A percentile compares a stretch with the other conserved stretches of the same genome.
These are phyloP conservation scores for Meripilus lineatus DNA, from an alignment of 1,284 basidiomycete genomes.

Conservation along the genomic window DNA sequence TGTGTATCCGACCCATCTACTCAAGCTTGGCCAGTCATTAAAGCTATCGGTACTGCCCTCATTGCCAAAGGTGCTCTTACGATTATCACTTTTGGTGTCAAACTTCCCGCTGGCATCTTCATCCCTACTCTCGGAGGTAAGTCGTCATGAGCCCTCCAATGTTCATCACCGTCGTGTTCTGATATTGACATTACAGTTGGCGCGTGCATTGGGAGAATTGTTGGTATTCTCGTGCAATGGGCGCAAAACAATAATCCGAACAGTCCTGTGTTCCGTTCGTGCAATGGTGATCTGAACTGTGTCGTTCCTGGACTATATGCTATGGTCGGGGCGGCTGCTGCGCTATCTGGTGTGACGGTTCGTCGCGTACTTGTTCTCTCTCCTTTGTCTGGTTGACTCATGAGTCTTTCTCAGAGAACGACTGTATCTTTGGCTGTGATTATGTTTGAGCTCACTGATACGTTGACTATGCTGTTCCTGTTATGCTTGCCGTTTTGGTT, in stretches of 20 bases:
- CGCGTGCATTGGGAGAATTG: slow-evolving; percentile 87
- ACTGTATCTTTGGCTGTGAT: slow-evolving; percentile 95
- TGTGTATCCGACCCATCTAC: slow-evolving; percentile 67
- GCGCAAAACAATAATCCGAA: slow-evolving; percentile 66
- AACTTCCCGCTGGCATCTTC: slow-evolving; percentile 93
- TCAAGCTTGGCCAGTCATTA: slow-evolving; percentile 64
- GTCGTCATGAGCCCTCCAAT: slow-evolving; percentile 1
- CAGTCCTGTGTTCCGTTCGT: slow-evolving; percentile 59
- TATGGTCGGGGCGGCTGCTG: slow-evolving; percentile 89
- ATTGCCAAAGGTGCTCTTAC: slow-evolving; percentile 82
- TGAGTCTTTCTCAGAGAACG: slow-evolving; percentile 47
- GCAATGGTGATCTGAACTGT: slow-evolving; percentile 63
- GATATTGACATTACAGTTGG: slow-evolving; percentile 53
- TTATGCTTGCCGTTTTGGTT: slow-evolving; percentile 88
- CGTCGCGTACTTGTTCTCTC: slow-evolving; percentile 19
- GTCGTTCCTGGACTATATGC: slow-evolving; percentile 85
- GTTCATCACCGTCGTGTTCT: neutral
- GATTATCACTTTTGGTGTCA: slow-evolving; percentile 92
- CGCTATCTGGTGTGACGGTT: slow-evolving; percentile 85
- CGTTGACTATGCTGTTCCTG: slow-evolving; percentile 93
- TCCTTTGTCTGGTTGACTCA: neutral
- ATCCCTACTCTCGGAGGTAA: slow-evolving; percentile 82
- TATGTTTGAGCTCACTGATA: slow-evolving; percentile 95
- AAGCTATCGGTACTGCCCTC: slow-evolving; percentile 69
- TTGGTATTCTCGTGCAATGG: slow-evolving; percentile 84